These are phyloP conservation scores for Syzygium aromaticum DNA, from an alignment of 345 rosid species.

Conservation along the genomic window DNA sequence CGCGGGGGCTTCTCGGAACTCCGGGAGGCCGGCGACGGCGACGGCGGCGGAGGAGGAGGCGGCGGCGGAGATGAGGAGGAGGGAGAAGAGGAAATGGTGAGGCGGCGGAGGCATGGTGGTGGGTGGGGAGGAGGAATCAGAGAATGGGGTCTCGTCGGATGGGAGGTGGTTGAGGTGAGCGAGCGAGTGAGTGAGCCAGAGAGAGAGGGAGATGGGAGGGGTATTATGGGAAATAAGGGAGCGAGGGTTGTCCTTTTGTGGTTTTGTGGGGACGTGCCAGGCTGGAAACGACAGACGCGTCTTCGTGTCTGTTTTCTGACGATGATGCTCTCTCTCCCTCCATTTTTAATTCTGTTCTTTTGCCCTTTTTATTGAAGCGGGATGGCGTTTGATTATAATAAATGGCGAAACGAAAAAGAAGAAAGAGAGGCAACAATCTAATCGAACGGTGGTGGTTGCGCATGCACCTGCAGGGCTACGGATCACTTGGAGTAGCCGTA, in stretches of 20 bases:
- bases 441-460: background rate
- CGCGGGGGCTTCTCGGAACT: constrained; percentile 7
- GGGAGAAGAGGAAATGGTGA: constrained; percentile 17
- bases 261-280: background rate
- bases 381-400: background rate
- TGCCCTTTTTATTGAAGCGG: background rate
- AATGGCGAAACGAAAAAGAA: background rate
- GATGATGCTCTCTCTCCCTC: background rate
- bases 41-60: background rate
- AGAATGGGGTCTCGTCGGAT: background rate
- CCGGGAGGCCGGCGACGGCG: background rate
- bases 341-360: background rate
- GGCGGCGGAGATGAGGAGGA: constrained; percentile 1
- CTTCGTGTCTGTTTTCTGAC: background rate
- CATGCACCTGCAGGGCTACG: background rate
- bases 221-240: constrained; percentile 12
- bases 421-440: background rate
- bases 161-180: constrained; percentile 1
- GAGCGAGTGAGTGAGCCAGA: background rate
- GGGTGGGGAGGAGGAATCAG: background rate
- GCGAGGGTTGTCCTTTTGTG: background rate
- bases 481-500: background rate
- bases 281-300: constrained; percentile 1
- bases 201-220: constrained; percentile 4
- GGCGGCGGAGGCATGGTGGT: background rate